A percentile compares a stretch with the other conserved stretches of the same genome.
phyloP scores from a whole-genome alignment of 1,139 yeast species.

The Kluyveromyces marxianus region DNA sequence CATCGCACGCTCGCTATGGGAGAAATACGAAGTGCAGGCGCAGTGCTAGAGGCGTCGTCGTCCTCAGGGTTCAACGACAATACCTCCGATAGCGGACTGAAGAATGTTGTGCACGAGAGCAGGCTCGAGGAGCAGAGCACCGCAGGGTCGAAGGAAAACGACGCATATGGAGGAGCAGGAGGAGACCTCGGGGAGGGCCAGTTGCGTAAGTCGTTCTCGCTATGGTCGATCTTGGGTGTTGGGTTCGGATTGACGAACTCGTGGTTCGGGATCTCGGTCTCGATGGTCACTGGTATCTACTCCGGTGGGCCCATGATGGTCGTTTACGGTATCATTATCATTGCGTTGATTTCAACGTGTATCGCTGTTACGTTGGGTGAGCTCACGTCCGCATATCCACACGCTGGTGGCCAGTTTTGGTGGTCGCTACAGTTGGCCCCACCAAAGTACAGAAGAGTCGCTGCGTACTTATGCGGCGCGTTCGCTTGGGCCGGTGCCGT shows the following conservation, averaged over 20 bases:
- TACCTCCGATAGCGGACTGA: not conserved
- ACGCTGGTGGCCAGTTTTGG: constrained; percentile 61
- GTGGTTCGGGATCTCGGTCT: constrained; percentile 47
- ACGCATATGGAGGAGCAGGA: not conserved
- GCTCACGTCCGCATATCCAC: constrained; percentile 50
- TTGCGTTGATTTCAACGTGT: constrained; percentile 45
- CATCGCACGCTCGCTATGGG: not conserved
- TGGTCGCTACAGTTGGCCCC: constrained; percentile 57
- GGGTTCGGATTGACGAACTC: constrained; percentile 64
- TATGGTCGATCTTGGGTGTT: constrained; percentile 50
- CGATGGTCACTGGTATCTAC: constrained; percentile 41
- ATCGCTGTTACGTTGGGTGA: constrained; percentile 49
- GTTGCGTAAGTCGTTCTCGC: constrained; percentile 34
- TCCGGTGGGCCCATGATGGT: constrained; percentile 60
- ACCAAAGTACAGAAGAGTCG: constrained; percentile 40
- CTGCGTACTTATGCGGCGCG: constrained; percentile 51
- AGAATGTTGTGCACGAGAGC: not conserved
- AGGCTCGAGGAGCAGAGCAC: constrained; percentile 2
- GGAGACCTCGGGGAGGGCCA: constrained; percentile 18
- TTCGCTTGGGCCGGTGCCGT: constrained; percentile 55
- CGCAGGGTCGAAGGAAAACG: not conserved
- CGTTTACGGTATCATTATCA: constrained; percentile 59
- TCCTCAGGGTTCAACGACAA: constrained; percentile 2
- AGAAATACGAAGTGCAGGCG: not conserved
- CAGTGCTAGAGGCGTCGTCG: not conserved